A percentile compares a stretch with the other conserved stretches of the same genome.
Conservation (phyloP, 768 basidiomycete genomes). For the Auriculariales sp. region DNA sequence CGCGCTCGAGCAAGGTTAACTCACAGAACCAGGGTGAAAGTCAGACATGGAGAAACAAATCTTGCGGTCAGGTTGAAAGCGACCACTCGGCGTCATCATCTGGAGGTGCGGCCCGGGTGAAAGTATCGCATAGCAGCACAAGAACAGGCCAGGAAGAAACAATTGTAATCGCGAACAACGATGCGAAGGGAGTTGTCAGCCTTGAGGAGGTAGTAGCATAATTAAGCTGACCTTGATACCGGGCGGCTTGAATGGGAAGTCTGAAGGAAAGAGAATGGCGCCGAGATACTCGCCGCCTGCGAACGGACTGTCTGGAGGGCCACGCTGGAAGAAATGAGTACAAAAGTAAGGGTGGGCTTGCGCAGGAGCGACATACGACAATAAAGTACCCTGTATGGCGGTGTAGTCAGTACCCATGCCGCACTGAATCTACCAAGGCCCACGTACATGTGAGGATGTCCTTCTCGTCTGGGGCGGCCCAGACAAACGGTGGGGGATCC, state of each 20-base stretch:
- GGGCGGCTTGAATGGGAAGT: slow-evolving; percentile 94
- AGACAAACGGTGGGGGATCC: slow-evolving; percentile 89
- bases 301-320: slow-evolving; percentile 87
- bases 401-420: slow-evolving; percentile 1
- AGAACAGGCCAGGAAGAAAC: no score
- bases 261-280: slow-evolving; percentile 77
- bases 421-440: not conserved
- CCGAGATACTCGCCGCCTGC: slow-evolving; percentile 91
- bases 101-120: no score
- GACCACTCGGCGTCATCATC: slow-evolving; percentile 86
- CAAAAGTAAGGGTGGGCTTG: not conserved
- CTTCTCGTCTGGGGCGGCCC: slow-evolving; percentile 94
- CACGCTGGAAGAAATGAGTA: slow-evolving; percentile 39
- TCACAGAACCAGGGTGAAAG: slow-evolving; percentile 77
- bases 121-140: no score
- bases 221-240: slow-evolving; percentile 67
- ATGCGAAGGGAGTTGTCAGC: slow-evolving; percentile 1
- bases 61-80: slow-evolving; percentile 85
- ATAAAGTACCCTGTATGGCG: slow-evolving; percentile 72
- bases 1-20: slow-evolving; percentile 21
- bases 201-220: not conserved
- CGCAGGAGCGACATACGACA: slow-evolving; percentile 40
- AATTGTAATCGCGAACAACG: slow-evolving; percentile 4
- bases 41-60: slow-evolving; percentile 98
- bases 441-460: slow-evolving; percentile 86